These are phyloP conservation scores for Camellia oleifera DNA, from an alignment of 179 eudicot species.

Conservation along the genomic window DNA sequence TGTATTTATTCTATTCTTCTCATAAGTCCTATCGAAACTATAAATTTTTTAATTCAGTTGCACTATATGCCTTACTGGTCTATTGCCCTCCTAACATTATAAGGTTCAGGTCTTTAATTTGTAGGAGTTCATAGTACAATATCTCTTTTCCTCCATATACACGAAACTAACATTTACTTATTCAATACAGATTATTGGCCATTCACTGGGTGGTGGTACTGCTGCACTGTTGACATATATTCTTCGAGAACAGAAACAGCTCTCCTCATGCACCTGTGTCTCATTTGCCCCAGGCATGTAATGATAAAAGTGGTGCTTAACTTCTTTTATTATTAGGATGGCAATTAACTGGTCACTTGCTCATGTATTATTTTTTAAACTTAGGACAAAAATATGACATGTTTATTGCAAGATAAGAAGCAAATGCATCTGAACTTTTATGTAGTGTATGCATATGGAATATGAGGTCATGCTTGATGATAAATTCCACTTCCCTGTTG, in stretches of 20 bases:
- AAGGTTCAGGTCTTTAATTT: background rate
- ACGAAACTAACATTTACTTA: background rate
- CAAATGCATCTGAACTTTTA: background rate
- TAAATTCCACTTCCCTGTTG: background rate
- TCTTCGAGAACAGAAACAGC: slow-evolving; percentile 82
- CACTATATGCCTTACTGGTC: background rate
- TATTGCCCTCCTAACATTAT: background rate
- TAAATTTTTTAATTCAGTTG: background rate
- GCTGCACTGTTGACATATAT: slow-evolving; percentile 94
- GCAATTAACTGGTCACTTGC: slow-evolving; percentile 3
- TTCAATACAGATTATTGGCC: slow-evolving; percentile 76
- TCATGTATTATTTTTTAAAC: background rate
- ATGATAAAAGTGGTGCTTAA: background rate
- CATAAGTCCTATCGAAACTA: background rate
- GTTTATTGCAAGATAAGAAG: background rate
- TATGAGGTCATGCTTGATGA: background rate
- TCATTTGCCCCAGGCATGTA: slow-evolving; percentile 89
- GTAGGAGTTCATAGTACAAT: background rate
- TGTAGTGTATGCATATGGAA: background rate
- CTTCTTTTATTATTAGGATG: background rate
- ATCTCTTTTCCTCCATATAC: background rate
- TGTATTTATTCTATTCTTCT: background rate
- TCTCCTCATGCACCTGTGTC: slow-evolving; percentile 60
- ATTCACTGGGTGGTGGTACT: slow-evolving; percentile 99
- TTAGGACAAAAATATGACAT: background rate